phyloP scores from a whole-genome alignment of 2,329 filamentous ascomycete genomes.

The Diatrype stigma region DNA sequence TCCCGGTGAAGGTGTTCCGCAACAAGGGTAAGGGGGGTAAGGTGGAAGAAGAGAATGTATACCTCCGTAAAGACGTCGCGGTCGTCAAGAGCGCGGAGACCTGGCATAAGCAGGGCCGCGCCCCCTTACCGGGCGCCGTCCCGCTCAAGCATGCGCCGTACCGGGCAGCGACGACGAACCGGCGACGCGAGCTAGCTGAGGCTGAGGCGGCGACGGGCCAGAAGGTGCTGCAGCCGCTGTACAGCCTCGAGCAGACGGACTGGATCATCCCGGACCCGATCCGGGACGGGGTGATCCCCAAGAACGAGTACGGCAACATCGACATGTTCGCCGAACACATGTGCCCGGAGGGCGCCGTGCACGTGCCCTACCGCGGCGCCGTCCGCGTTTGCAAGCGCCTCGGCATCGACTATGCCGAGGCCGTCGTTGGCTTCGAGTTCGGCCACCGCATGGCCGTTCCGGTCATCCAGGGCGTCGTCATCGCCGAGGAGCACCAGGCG shows the following conservation, averaged over 20 bases:
- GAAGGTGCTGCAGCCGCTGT: slow-evolving; percentile 84
- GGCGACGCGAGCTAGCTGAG: slow-evolving; percentile 86
- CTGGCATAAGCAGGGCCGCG: slow-evolving; percentile 95
- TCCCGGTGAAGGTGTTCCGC: slow-evolving; percentile 70
- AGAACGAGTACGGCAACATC: slow-evolving; percentile 94
- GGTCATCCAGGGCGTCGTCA: slow-evolving; percentile 83
- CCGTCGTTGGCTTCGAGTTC: slow-evolving; percentile 95
- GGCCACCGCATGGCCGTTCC: slow-evolving; percentile 92
- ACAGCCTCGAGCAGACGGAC: slow-evolving; percentile 79
- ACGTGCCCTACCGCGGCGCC: slow-evolving; percentile 75
- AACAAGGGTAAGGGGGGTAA: slow-evolving; percentile 71
- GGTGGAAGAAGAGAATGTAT: slow-evolving; percentile 75
- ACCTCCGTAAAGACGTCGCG: slow-evolving; percentile 71
- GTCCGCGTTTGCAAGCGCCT: slow-evolving; percentile 79
- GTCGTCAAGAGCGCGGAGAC: slow-evolving; percentile 88
- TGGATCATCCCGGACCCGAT: slow-evolving; percentile 94
- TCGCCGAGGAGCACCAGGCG: slow-evolving; percentile 75
- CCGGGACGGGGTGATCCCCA: slow-evolving; percentile 78
- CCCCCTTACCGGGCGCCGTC: slow-evolving; percentile 63
- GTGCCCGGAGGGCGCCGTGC: slow-evolving; percentile 76
- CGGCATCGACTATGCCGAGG: slow-evolving; percentile 85
- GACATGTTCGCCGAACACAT: slow-evolving; percentile 93
- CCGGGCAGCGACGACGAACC: slow-evolving; percentile 81
- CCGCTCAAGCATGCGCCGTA: slow-evolving; percentile 86
- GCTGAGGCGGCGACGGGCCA: slow-evolving; percentile 73